Evolutionary conservation across 805 yeast genomes (phyloP), one percentile per base, ranked within the genome.

Genomic region (Saturnispora sanitii): DNA sequence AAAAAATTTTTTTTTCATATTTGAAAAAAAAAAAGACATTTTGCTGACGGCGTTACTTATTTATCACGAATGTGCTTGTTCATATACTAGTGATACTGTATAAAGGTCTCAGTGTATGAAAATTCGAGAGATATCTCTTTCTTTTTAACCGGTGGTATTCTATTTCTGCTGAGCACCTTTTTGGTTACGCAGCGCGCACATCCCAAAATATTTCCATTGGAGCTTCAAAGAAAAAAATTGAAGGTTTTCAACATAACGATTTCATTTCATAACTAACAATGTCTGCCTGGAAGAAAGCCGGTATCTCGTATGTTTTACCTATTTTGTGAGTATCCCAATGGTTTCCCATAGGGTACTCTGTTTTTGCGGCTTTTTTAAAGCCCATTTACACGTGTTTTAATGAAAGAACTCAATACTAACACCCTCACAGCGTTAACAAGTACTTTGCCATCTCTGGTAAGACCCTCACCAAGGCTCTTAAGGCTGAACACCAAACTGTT

Each of bases 361-460:
- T n/a, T n/a, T n/a, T n/a, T n/a, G n/a, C n/a, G n/a, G n/a, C n/a
- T n/a, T n/a, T n/a, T n/a, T n/a, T n/a, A n/a, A n/a, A n/a, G n/a
- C n/a, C n/a, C n/a, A n/a, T n/a, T n/a, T n/a, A n/a, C n/a, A n/a
- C n/a, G n/a, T n/a, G n/a, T n/a, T n/a, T n/a, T n/a, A n/a, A n/a
- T 25, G 11, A 8, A 8, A 8, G 35, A 23, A 8, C 7, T 20
- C 12, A 5, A 11, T 13, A 15, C 25, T 19, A 19, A 28, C 31
- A 8, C 31, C n/a, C 35, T 27, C 35, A 35, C 48, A 75, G 82
- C 51, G 77, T 82, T 71, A 85, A 84, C 82, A 83, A 80, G 64
- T 90, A 90, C 67, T 73, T 88, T 64, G 76, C 95, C 52, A 73
- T 90, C 59, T 84, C 96, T 58, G 95, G 96, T 58, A 78, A 78